Conservation (phyloP, 495 filamentous ascomycete genomes). For the Lasiosphaeria miniovina region DNA sequence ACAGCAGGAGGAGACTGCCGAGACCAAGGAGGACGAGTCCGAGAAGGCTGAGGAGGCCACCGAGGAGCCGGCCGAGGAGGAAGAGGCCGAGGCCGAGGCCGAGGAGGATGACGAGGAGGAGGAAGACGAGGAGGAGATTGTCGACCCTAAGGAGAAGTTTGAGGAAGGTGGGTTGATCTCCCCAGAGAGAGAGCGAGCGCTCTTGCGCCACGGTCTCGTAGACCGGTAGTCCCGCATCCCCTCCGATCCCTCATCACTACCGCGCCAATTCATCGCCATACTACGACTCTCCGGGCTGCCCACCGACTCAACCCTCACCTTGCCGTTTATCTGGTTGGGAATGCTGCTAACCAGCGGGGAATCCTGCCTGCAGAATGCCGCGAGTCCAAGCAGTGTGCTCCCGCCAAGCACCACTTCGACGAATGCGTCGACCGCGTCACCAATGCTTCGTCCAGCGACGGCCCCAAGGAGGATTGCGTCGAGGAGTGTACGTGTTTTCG, state of each 20-base stretch:
- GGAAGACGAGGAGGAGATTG: conserved; percentile 86
- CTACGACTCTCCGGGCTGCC: background rate
- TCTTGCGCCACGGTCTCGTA: background rate
- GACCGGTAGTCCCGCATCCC: background rate
- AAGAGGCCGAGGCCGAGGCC: conserved; percentile 48
- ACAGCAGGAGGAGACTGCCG: conserved; percentile 46
- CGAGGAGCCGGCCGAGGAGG: conserved; percentile 45
- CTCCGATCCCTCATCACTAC: background rate
- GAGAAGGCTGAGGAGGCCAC: conserved; percentile 44
- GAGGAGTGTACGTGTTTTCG: conserved; percentile 86
- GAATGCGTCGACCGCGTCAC: conserved; percentile 95
- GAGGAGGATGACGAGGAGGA: conserved; percentile 67
- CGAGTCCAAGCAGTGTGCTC: conserved; percentile 76
- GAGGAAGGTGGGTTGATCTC: conserved; percentile 73
- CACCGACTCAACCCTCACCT: no score
- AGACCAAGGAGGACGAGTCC: conserved; percentile 49
- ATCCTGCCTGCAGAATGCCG: conserved; percentile 68
- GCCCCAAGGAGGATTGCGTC: conserved; percentile 86
- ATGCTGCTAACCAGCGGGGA: conserved; percentile 26
- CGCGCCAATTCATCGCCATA: background rate
- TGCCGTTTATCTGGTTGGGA: background rate
- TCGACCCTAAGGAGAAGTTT: conserved; percentile 82
- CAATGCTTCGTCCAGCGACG: conserved; percentile 57
- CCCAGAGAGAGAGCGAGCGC: background rate
- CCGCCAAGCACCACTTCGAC: conserved; percentile 94